Evolutionary conservation across 169 alveolate genomes (phyloP).

Genomic region (Cryptosporidium viatorum): DNA sequence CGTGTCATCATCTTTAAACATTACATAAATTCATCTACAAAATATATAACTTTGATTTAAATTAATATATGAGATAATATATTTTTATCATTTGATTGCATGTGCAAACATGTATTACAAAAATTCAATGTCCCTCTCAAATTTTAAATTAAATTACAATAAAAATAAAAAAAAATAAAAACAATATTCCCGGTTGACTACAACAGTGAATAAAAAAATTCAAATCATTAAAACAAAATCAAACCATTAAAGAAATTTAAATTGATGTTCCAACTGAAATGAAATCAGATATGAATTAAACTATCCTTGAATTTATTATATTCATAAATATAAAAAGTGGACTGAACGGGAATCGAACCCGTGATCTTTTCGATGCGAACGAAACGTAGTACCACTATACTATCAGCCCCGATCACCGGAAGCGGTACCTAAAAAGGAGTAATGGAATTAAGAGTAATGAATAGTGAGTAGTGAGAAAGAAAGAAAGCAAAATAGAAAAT

Average conservation of each 20-base stretch:
- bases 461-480: background rate
- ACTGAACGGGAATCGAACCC: conserved; percentile 78
- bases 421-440: background rate
- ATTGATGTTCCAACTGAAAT: background rate
- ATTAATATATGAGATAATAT: background rate
- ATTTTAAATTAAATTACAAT: background rate
- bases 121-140: conserved; percentile 19
- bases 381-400: conserved; percentile 78
- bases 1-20: conserved; percentile 17
- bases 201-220: background rate
- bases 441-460: background rate
- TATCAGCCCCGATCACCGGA: conserved; percentile 58
- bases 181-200: background rate
- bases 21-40: background rate
- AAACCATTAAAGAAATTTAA: background rate
- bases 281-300: no score
- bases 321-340: conserved; percentile 18
- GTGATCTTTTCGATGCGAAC: conserved; percentile 77
- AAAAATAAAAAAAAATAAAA: background rate
- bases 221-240: background rate
- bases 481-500: background rate
- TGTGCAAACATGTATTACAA: conserved; percentile 18
- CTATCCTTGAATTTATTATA: no score
- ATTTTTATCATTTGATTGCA: background rate
- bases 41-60: background rate